Percentiles rank a stretch among this genome's conserved stretches.
Evolutionary conservation across 164 flowering plant genomes (phyloP).

Genomic region (Tetrastigma voinierianum): DNA sequence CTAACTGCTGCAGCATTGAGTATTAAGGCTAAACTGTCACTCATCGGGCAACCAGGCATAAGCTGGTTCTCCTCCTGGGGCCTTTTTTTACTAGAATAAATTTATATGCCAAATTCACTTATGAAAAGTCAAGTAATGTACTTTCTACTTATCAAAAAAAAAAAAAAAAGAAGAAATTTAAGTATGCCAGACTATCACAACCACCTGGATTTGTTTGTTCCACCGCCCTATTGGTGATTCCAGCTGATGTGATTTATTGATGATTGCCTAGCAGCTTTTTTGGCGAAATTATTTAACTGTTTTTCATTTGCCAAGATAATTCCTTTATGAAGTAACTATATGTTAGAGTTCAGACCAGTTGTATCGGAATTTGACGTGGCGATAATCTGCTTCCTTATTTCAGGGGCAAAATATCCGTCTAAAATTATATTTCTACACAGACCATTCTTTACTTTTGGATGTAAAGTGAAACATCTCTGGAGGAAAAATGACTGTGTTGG

Average conservation of each 20-base stretch:
- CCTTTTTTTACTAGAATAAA: constrained; percentile 40
- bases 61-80: constrained; percentile 88
- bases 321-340: too few species aligned
- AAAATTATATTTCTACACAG: constrained; percentile 77
- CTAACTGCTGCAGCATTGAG: constrained; percentile 83
- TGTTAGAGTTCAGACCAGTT: not conserved
- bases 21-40: constrained; percentile 79
- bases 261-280: too few species aligned
- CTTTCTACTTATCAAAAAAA: too few species aligned
- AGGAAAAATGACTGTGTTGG: constrained; percentile 61
- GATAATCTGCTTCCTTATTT: constrained; percentile 7
- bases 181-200: too few species aligned
- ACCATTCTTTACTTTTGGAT: constrained; percentile 65
- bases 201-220: too few species aligned
- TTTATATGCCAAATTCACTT: too few species aligned
- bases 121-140: too few species aligned
- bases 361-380: not conserved
- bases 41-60: constrained; percentile 99
- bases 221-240: too few species aligned
- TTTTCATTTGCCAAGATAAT: too few species aligned
- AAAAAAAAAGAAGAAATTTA: too few species aligned
- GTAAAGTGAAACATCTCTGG: constrained; percentile 98
- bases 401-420: constrained; percentile 92
- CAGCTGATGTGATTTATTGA: too few species aligned
- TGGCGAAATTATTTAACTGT: too few species aligned